Evolutionary conservation across 2,329 filamentous ascomycete species (phyloP), one percentile per base, ranked within the genome.

Genomic region (Arthrobotrys sphaeroides): DNA sequence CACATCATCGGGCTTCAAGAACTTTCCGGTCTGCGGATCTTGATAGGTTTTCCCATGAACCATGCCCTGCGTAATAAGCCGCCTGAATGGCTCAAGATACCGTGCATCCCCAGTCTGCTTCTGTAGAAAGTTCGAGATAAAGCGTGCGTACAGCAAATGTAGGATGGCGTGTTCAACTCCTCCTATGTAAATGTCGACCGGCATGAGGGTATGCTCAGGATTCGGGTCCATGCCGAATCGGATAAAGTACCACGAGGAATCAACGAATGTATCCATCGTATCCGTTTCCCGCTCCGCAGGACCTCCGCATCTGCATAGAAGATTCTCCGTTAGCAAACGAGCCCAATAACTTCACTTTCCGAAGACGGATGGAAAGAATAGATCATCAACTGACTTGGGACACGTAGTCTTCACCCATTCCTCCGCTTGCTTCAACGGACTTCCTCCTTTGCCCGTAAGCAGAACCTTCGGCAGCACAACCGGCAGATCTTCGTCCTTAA

Each of bases 241-340:
- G 83, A 94, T 88, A 80, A 90, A 96, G 82, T 97, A 97, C 93
- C 93, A 97, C 64, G 93, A 96, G 1, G 93, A 96, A 83, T 96
- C 93, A 75, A 97, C 93, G 83, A 97, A 97, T 0, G 93, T 97
- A 82, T 97, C 93, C 93, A 97, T 96, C 1, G 93, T 97, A 81
- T 97, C 93, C 0, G 93, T 96, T 78, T 97, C 93, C 77, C 93
- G 87, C 81, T 89, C 90, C 5, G 92, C 93, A 22, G 88, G 83
- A 0, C 87, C 85, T 13, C 86, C 84, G 79, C 93, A 97, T 53
- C 73, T 77, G 43, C 33, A 42, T 33, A 57, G 40, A 57, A 36
- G n/a, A 20, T 24, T n/a, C 31, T 51, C 47, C 49, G 45, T 64
- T 38, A 51, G 45, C 24, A 43, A 61, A n/a, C n/a, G n/a, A n/a